These are phyloP conservation scores for Neurospora tetrasperma DNA, from an alignment of 495 filamentous ascomycete genomes.

Conservation along the genomic window DNA sequence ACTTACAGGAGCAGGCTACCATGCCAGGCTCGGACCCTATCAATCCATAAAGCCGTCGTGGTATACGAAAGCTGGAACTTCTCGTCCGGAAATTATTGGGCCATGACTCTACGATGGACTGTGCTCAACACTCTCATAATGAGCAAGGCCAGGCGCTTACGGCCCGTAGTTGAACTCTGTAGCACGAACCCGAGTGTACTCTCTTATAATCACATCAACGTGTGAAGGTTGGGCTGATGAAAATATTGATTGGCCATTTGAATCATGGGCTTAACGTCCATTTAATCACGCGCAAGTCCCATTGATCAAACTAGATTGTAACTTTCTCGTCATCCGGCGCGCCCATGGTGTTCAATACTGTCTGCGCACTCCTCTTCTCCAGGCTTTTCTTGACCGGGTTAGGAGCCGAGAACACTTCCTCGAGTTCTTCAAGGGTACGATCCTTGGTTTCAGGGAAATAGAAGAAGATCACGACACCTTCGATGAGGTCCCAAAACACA, in stretches of 20 bases:
- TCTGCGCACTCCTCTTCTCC: slow-evolving; percentile 31
- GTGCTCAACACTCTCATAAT: neutral
- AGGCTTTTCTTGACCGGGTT: slow-evolving; percentile 47
- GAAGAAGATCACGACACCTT: slow-evolving; percentile 50
- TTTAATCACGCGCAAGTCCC: neutral
- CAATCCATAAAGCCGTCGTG: neutral
- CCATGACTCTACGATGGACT: neutral
- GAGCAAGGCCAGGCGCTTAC: neutral
- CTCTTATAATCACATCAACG: neutral
- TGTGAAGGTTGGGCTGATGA: neutral
- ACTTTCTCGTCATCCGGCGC: slow-evolving; percentile 18
- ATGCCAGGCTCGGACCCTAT: neutral
- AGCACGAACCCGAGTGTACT: neutral
- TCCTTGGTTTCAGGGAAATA: slow-evolving; percentile 59
- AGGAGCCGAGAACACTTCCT: slow-evolving; percentile 49
- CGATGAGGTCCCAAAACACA: slow-evolving; percentile 48
- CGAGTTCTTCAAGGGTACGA: slow-evolving; percentile 59
- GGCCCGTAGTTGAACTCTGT: neutral
- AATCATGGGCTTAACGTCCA: neutral
- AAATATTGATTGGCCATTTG: neutral
- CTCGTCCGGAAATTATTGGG: neutral
- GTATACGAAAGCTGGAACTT: neutral
- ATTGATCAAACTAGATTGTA: neutral
- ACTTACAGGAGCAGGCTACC: neutral
- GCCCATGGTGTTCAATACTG: slow-evolving; percentile 31